These are phyloP conservation scores for bread wheat (Triticum aestivum) DNA, from an alignment of 176 grass and related monocot genomes.

Conservation along the genomic window IWGSC_CS_RefSeq_v2.1 NC_057794.1:551287173-551287672, in stretches of 20 bases:
- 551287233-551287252: conserved; percentile 14
- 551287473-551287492: neutral
- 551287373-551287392: neutral
- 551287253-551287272: conserved; percentile 44
- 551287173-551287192: conserved; percentile 29
- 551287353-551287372: conserved; percentile 21
- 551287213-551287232: conserved; percentile 5
- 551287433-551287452: neutral
- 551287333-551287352: neutral
- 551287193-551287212: neutral
- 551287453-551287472: conserved; percentile 12
- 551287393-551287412: neutral
- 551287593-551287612: conserved; percentile 52
- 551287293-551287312: conserved; percentile 28
- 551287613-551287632: conserved; percentile 31
- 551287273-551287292: conserved; percentile 36
- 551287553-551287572: conserved; percentile 59
- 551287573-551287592: conserved; percentile 62
- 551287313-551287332: conserved; percentile 18
- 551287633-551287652: neutral
- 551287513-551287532: neutral
- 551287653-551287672: neutral
- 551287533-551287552: conserved; percentile 34
- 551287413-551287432: neutral
- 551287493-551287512: conserved; percentile 11